Percentiles rank a stretch among this genome's conserved stretches.
These are phyloP conservation scores for Inonotus hispidus DNA, from an alignment of 1,284 basidiomycete species.

Conservation along the genomic window DNA sequence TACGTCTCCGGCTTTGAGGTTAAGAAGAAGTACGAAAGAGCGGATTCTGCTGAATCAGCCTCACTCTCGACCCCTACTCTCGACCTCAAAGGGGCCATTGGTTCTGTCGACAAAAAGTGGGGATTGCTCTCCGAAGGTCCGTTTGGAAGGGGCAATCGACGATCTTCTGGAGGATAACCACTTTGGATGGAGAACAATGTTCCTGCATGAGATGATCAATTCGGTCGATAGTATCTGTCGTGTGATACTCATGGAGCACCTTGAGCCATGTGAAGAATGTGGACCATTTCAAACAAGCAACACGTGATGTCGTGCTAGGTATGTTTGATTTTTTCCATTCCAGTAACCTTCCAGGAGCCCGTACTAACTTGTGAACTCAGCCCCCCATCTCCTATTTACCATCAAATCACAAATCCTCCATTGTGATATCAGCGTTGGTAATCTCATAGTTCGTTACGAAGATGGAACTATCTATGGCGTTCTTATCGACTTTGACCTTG, in stretches of 20 bases:
- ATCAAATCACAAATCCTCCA: neutral
- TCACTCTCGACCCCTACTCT: no score
- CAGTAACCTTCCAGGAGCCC: neutral
- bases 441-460: neutral
- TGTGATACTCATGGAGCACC: neutral
- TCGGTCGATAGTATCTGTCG: no score
- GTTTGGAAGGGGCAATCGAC: neutral
- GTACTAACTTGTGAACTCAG: neutral
- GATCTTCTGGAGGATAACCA: neutral
- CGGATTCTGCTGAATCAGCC: no score
- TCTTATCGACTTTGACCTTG: neutral
- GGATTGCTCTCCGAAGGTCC: neutral
- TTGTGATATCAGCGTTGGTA: neutral
- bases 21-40: no score
- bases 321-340: neutral
- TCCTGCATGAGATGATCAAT: neutral
- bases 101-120: no score
- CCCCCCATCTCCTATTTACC: neutral
- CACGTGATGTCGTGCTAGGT: neutral
- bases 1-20: no score
- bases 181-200: neutral
- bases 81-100: no score
- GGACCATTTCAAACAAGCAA: neutral
- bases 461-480: neutral
- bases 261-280: no score